Percentiles rank a stretch among this genome's conserved stretches.
Evolutionary conservation across 202 grass and related monocot genomes (phyloP).

Genomic region (Saccharum hybrid): DNA sequence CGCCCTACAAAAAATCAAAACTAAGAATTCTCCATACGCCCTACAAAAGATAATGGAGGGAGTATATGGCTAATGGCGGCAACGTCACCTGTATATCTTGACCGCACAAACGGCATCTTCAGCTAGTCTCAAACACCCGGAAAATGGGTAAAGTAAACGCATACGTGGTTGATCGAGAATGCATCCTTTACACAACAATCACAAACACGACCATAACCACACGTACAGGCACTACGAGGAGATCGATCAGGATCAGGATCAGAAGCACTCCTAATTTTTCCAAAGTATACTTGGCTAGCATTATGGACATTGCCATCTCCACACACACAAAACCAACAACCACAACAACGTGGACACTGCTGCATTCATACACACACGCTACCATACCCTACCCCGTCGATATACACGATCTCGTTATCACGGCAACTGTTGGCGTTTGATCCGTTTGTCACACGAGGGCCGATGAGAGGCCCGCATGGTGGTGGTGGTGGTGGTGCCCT

Average conservation of each 20-base stretch:
- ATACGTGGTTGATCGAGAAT: neutral
- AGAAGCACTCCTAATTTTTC: slow-evolving; percentile 38
- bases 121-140: neutral
- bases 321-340: neutral
- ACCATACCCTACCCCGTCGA: neutral
- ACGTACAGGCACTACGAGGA: slow-evolving; percentile 36
- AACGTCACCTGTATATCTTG: neutral
- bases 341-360: neutral
- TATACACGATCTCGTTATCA: slow-evolving; percentile 4
- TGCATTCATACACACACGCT: neutral
- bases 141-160: neutral
- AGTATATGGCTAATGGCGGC: neutral
- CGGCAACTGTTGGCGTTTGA: slow-evolving; percentile 21
- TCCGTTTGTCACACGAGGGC: neutral
- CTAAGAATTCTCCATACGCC: too few relatives aligned
- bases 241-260: neutral
- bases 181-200: neutral
- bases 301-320: slow-evolving; percentile 18
- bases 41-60: too few relatives aligned
- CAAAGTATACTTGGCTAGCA: slow-evolving; percentile 12
- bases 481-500: neutral
- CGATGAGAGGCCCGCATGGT: neutral
- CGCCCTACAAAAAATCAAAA: too few relatives aligned
- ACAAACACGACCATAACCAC: neutral
- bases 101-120: neutral